Percentiles rank a stretch among this genome's conserved stretches.
These are phyloP conservation scores for Geranium rotundifolium DNA, from an alignment of 345 rosid genomes.

Conservation along the genomic window DNA sequence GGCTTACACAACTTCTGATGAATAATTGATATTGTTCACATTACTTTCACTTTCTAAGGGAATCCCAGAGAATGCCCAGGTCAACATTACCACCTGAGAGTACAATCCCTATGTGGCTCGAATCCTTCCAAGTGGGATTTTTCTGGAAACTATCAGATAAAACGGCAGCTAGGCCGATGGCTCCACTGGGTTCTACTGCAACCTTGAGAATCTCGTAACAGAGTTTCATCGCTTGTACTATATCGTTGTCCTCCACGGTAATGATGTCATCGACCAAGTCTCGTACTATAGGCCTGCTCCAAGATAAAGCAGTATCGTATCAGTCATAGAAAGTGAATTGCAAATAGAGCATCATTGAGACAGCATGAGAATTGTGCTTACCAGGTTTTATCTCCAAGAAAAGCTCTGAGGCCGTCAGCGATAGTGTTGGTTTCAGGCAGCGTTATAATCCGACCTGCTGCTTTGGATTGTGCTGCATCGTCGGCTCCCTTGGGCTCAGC, in stretches of 20 bases:
- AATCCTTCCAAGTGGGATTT: conserved; percentile 42
- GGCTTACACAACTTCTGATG: too few relatives aligned
- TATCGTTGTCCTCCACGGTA: conserved; percentile 54
- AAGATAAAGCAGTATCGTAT: not conserved
- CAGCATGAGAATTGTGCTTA: conserved; percentile 14
- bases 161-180: conserved; percentile 89
- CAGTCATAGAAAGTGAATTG: too few relatives aligned
- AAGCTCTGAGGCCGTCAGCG: conserved; percentile 88
- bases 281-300: conserved; percentile 62
- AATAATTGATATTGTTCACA: too few relatives aligned
- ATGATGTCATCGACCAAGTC: conserved; percentile 70
- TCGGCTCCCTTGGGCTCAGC: conserved; percentile 89
- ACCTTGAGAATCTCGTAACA: conserved; percentile 77
- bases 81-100: conserved; percentile 84
- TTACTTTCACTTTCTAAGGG: conserved; percentile 22
- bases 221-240: conserved; percentile 72
- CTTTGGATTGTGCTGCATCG: conserved; percentile 90
- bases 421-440: conserved; percentile 56
- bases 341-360: not conserved
- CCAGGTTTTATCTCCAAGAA: conserved; percentile 78
- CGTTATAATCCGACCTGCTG: conserved; percentile 51
- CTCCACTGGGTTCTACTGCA: conserved; percentile 88
- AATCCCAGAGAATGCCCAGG: conserved; percentile 58
- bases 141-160: conserved; percentile 45
- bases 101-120: conserved; percentile 52